Evolutionary conservation across 495 filamentous ascomycete genomes (phyloP), one percentile per base, ranked within the genome.

Genomic region (Hypoxylon cercidicola): DNA sequence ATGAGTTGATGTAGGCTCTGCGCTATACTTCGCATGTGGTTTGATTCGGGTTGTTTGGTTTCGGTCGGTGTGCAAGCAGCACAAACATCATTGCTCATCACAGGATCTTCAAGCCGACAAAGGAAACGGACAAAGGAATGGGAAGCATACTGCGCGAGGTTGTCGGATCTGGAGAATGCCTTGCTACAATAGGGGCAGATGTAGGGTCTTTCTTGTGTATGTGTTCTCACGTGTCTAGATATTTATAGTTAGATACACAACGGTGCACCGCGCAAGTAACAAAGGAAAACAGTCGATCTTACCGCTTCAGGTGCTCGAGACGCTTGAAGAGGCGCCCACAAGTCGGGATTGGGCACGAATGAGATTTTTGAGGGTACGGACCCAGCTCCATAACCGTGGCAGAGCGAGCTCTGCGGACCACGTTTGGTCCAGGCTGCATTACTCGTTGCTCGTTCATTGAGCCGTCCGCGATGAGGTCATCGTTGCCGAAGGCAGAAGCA

Each of bases 201-300:
- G 78, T 99, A 99, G 68, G 95, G 95, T 82, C 94, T 89, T 82
- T 99, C 95, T 85, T 99, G 95, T 18, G 95, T 99, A 82, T 99
- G 95, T 72, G 95, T 99, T 77, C 95, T 90, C 77, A 99, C 96
- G 84, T 99, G 95, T 82, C 93, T 97, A 76, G 78, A 89, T 84
- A 79, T 82, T 78, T n/a, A n/a, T 77, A 75, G 81, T 84, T 76
- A 86, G 84, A 79, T 80, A 75, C 70, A 75, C 61, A 66, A 68
- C 67, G 72, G 68, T 70, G 62, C 73, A 76, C 66, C 72, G 70
- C 51, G 64, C 37, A 68, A 66, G 57, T 60, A 70, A 80, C 72
- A 87, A 82, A 84, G 74, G 76, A 79, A 78, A 78, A 74, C 47
- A 63, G 59, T 60, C 71, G 72, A 76, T 78, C 91, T 86, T 91